Percentiles rank a stretch among this genome's conserved stretches.
Evolutionary conservation across 768 basidiomycete genomes (phyloP).

Genomic region (Dioszegia crocea): DNA sequence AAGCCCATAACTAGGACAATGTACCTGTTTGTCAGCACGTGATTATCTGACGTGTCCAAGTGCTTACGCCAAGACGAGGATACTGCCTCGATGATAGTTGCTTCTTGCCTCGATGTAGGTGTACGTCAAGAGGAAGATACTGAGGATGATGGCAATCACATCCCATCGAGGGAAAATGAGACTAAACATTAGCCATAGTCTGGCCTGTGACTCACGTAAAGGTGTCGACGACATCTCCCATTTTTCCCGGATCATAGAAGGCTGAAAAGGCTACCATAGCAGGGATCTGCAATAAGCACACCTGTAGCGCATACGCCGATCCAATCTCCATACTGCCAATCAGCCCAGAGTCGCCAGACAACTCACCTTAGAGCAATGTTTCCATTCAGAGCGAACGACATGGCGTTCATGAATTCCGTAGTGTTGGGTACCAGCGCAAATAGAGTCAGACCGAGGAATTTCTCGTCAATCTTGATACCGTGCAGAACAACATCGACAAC

Average conservation of each 20-base stretch:
- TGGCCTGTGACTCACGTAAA: conserved; percentile 83
- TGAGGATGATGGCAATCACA: conserved; percentile 85
- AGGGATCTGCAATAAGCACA: conserved; percentile 93
- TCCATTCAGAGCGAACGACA: conserved; percentile 92
- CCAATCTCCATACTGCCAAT: conserved; percentile 93
- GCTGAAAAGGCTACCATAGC: conserved; percentile 99
- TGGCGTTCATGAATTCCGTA: conserved; percentile 99
- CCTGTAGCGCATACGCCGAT: conserved; percentile 96
- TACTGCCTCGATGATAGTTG: conserved; percentile 96
- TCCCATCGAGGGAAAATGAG: conserved; percentile 99
- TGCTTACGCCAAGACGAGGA: conserved; percentile 84
- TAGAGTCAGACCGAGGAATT: conserved; percentile 91
- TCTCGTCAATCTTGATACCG: conserved; percentile 90
- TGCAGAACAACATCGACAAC: conserved; percentile 90
- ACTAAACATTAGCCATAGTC: too few relatives aligned
- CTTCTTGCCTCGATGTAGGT: conserved; percentile 98
- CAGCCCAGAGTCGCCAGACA: background rate
- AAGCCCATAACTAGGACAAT: conserved; percentile 86
- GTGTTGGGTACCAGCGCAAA: conserved; percentile 98
- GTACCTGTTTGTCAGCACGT: conserved; percentile 60
- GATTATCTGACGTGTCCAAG: background rate
- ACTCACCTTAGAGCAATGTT: conserved; percentile 90
- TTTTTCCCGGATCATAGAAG: conserved; percentile 78
- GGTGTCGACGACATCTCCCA: conserved; percentile 80
- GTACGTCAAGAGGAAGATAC: conserved; percentile 96